Conservation (phyloP, 2,329 filamentous ascomycete genomes). For the Clonostachys solani region DNA sequence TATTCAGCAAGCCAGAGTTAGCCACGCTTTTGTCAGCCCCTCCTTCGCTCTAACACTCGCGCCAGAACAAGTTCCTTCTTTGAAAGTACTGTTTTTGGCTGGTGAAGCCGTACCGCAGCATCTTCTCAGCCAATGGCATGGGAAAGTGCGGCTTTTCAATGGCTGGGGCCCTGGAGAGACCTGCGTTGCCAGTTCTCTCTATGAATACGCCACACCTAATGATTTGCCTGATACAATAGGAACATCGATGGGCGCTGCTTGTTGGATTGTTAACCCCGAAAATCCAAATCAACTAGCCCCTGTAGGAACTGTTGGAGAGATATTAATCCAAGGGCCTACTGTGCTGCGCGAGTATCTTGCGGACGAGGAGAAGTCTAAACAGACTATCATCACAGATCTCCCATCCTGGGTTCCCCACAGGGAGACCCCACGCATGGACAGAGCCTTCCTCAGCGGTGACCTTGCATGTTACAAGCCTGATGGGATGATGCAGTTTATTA, state of each 20-base stretch:
- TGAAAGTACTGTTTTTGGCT: conserved; percentile 3
- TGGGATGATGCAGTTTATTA: neutral
- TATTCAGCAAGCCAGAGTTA: neutral
- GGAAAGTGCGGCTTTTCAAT: conserved; percentile 1
- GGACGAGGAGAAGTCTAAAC: conserved; percentile 14
- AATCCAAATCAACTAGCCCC: conserved; percentile 4
- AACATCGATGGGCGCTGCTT: conserved; percentile 3
- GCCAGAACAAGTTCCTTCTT: conserved; percentile 1
- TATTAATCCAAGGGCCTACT: conserved; percentile 17
- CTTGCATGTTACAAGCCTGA: conserved; percentile 1
- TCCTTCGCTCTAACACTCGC: neutral
- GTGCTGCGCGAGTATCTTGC: conserved; percentile 45
- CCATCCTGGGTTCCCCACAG: neutral
- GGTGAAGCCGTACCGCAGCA: conserved; percentile 8
- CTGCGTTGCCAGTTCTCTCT: conserved; percentile 2
- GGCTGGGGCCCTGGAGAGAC: conserved; percentile 11
- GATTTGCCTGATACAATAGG: conserved; percentile 3
- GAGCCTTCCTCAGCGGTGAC: neutral
- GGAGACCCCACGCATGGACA: neutral
- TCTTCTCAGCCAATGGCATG: conserved; percentile 9
- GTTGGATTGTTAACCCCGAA: conserved; percentile 5
- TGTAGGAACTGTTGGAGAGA: conserved; percentile 6
- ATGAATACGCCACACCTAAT: neutral
- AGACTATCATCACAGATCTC: conserved; percentile 5
- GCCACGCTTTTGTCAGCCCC: neutral